Percentiles rank a stretch among this genome's conserved stretches.
phyloP scores from a whole-genome alignment of 2,329 filamentous ascomycete species.

The Alternaria tenuissima region DNA sequence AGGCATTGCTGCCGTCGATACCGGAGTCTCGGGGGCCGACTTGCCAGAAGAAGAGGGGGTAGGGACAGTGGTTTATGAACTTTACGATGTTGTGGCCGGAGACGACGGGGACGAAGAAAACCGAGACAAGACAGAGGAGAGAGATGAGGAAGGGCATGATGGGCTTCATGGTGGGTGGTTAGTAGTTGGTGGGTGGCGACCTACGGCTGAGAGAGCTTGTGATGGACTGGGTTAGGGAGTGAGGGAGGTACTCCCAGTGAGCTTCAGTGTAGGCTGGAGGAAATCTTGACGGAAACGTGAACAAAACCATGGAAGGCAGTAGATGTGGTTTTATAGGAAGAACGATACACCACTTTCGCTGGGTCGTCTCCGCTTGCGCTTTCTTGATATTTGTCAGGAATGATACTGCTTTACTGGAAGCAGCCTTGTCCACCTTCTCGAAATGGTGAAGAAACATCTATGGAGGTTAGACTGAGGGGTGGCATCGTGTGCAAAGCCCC shows the following conservation, averaged over 20 bases:
- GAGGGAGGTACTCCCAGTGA: neutral
- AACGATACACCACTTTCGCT: neutral
- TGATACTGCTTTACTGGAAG: neutral
- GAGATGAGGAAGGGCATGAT: neutral
- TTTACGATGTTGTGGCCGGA: slow-evolving; percentile 21
- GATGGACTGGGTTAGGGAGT: neutral
- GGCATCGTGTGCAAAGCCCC: neutral
- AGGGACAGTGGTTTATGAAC: slow-evolving; percentile 35
- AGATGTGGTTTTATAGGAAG: neutral
- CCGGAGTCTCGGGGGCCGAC: slow-evolving; percentile 16
- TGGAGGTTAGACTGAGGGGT: neutral
- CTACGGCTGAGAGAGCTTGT: neutral
- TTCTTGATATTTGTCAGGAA: neutral
- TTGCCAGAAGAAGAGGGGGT: slow-evolving; percentile 31
- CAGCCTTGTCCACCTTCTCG: neutral
- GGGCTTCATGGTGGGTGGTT: slow-evolving; percentile 3
- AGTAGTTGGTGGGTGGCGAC: neutral
- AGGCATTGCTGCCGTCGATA: slow-evolving; percentile 14
- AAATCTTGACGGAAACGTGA: neutral
- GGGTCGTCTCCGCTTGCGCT: neutral
- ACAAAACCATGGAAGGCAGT: neutral
- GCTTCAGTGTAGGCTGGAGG: neutral
- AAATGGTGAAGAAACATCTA: neutral
- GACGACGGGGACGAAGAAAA: neutral
- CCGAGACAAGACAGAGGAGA: neutral